Evolutionary conservation across 768 basidiomycete genomes (phyloP), one percentile per base, ranked within the genome.

Genomic region (Phanerodontia chrysosporium): DNA sequence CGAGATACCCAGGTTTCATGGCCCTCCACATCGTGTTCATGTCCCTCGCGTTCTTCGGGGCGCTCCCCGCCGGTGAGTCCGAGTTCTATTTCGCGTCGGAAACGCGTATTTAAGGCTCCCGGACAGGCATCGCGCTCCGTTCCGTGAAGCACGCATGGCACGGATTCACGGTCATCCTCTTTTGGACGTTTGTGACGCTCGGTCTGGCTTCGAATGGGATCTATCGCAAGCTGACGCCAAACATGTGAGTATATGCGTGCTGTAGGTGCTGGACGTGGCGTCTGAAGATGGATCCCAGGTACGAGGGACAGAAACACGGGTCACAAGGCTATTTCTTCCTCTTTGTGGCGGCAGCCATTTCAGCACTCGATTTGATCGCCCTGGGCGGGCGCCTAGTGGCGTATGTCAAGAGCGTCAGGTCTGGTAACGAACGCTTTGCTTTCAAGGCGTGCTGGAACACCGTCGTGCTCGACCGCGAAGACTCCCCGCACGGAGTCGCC

Each of bases 21-120:
- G 74, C 80, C 44, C 69, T 85, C 2, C 95, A 97, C 70, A 83
- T 78, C n/a, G 56, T 86, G 4, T 81, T 83, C 65, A 90, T 94
- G 87, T 76, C 73, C 57, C 69, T 87, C 2, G 93, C 92, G 16
- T 96, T 92, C 73, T 94, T 97, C 66, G 80, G 84, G 14, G 83
- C 85, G 13, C 79, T 97, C 22, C 95, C 95, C 22, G 78, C 86
- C 45, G 85, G 94, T 95, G 69, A 66, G 84, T 70, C 13, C 27
- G 10, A n/a, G 48, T 22, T 25, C 52, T 45, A n/a, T n/a, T 6
- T 36, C 24, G 10, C 51, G 39, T 22, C 3, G 27, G 13, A 24
- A 27, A n/a, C 25, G 45, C 51, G 32, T 49, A 36, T 25, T 24
- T 18, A 16, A 54, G 51, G 46, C 57, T 51, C 55, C 28, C 22